A percentile compares a stretch with the other conserved stretches of the same genome.
Evolutionary conservation across 345 rosid genomes (phyloP).

Genomic region (Eucalyptus rudis): DNA sequence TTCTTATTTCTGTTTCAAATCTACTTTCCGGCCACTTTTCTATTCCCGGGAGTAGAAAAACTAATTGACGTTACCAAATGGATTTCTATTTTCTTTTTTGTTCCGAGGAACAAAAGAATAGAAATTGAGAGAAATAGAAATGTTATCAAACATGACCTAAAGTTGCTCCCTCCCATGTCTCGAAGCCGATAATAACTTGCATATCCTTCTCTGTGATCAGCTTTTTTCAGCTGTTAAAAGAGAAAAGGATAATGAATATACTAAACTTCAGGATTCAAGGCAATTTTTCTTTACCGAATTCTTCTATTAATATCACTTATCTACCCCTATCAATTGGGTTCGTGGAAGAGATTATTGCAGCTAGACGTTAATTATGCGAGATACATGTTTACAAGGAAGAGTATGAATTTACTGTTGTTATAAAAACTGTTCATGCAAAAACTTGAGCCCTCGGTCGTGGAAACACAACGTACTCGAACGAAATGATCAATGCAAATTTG

Average conservation of each 20-base stretch:
- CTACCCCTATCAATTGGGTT: not conserved
- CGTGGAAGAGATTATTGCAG: not conserved
- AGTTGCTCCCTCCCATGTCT: conserved; percentile 25
- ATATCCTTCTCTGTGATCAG: conserved; percentile 14
- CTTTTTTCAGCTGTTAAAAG: conserved; percentile 13
- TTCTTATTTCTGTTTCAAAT: too few relatives aligned
- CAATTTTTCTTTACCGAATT: not conserved
- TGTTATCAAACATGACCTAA: too few relatives aligned
- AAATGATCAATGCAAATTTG: too few relatives aligned
- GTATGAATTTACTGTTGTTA: not conserved
- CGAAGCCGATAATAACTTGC: conserved; percentile 25
- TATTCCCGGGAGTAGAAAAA: too few relatives aligned
- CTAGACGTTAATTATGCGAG: not conserved
- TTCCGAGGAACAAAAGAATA: too few relatives aligned
- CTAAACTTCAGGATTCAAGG: not conserved
- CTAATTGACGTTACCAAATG: too few relatives aligned
- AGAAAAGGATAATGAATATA: not conserved
- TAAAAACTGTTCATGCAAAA: not conserved
- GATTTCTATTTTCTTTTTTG: too few relatives aligned
- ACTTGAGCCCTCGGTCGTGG: not conserved
- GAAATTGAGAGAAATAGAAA: too few relatives aligned
- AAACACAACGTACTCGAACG: not conserved
- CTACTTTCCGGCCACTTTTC: too few relatives aligned
- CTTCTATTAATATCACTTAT: not conserved
- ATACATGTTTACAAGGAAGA: not conserved